phyloP scores from a whole-genome alignment of 2,329 filamentous ascomycete genomes.

The Cadophora sp. region DNA sequence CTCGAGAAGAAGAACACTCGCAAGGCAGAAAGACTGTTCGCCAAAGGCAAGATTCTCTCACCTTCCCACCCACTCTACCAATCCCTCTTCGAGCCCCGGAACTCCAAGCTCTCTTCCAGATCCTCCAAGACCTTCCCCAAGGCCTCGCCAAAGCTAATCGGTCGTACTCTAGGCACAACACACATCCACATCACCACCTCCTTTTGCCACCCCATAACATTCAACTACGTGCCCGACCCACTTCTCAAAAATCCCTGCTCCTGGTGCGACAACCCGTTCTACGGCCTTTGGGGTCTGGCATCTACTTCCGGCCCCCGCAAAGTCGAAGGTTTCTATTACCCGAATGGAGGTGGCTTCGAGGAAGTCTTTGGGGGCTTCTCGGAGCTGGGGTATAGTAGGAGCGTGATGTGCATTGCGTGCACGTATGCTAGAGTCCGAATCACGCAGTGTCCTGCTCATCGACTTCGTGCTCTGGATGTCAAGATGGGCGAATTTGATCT shows the following conservation, averaged over 20 bases:
- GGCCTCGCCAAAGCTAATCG: constrained; percentile 20
- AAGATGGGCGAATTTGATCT: constrained; percentile 26
- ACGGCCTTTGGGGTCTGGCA: constrained; percentile 37
- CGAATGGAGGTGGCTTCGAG: constrained; percentile 28
- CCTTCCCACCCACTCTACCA: constrained; percentile 5
- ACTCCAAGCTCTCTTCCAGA: neutral
- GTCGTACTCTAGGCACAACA: constrained; percentile 7
- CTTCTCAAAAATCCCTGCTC: constrained; percentile 28
- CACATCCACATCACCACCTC: constrained; percentile 35
- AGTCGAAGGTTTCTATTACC: constrained; percentile 34
- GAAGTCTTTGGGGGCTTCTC: constrained; percentile 35
- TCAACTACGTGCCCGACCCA: constrained; percentile 36
- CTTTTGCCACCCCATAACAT: constrained; percentile 41
- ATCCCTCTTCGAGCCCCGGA: neutral
- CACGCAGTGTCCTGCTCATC: constrained; percentile 33
- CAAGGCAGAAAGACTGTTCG: neutral
- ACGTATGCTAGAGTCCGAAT: constrained; percentile 33
- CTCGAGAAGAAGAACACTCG: neutral
- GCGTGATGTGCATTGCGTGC: constrained; percentile 39
- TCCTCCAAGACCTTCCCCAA: neutral
- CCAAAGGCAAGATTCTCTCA: constrained; percentile 11
- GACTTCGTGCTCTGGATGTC: constrained; percentile 7
- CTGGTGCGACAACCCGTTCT: constrained; percentile 38
- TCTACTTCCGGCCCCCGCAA: neutral
- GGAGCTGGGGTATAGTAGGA: constrained; percentile 25